Base-by-base conservation (phyloP, 495 filamentous ascomycete species). In the Pyrenula massariospora region DNA sequence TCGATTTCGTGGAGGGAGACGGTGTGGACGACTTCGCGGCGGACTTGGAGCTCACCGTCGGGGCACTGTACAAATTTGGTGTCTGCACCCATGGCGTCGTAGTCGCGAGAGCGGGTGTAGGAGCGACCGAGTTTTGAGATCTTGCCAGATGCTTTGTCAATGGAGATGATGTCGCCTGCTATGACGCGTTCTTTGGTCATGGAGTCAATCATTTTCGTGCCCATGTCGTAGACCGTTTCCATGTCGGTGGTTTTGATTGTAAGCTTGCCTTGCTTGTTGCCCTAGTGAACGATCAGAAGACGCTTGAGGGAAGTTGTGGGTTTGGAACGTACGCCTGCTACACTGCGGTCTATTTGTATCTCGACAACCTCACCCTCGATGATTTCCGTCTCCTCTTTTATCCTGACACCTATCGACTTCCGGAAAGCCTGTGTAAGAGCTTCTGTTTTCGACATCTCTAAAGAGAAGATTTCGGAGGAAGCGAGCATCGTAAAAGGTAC, bases 231-330 rank as follows among this genome's bases (percentile, higher is more conserved):
- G 62, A 97, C 89, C 20, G 93, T 95, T 72, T 99, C 93, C 93
- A 99, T 99, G 66, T 99, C 94, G 62, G 92, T 96, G 20, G 93
- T 99, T 70, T 97, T 99, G 71, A 99, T 96, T 10, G 93, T 99
- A 60, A 99, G 86, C 70, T 97, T 99, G 62, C 93, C 93, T 79
- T 96, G 91, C 77, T 96, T 96, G 68, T 89, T 91, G 59, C 80
- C 81, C 84, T 87, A 54, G 24, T 58, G 56, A 25, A 23, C 12
- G 54, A 54, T 42, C 52, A 54, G 48, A 54, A 48, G 48, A 22
- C 48, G 22, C 22, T 54, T 48, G 25, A 42, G 42, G 8, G n/a
- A 5, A 52, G 20, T 19, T 21, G 8, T 5, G 31, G 31, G 5
- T 60, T 24, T 24, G 12, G 23, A 54, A 55, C 77, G 61, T 69